Base-by-base conservation (phyloP, 1,284 basidiomycete species). In the Fomitiporia mediterranea region DNA sequence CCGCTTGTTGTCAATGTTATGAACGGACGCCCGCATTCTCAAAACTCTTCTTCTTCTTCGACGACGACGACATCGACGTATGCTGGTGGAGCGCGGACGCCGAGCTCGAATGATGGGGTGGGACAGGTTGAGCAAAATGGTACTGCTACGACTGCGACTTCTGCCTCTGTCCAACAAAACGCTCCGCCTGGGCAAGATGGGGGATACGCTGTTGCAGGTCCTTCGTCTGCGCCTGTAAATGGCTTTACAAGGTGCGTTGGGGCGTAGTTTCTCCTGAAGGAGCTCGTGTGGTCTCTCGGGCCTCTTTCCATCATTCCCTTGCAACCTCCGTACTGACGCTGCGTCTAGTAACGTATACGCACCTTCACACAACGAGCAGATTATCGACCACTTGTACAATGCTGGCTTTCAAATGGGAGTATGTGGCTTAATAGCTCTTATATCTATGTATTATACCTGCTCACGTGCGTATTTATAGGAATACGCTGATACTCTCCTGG, bases 321-420 rank as follows among this genome's bases (percentile, higher is more conserved):
- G 44, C 44, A 30, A 46, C 17, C 9, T 25, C 15, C 13, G 11
- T 21, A 4, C 32, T 50, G 2, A 35, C 28, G 8, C 21, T 39
- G 27, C 30, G 32, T 32, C 37, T 19, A 50, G 48, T 30, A 32
- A 11, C 11, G 48, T 37, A 25, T 57, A 53, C 23, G 37, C 25
- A 39, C 40, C 42, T 82, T 76, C 67, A 49, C 86, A 88, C 69
- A 82, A 86, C 60, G 82, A 86, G 65, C 79, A 83, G 62, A 85
- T 89, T 64, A 76, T 89, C 60, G 79, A 80, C 67, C 84, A 91
- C 69, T 70, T 91, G 62, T 89, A 88, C 68, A 80, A 86, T 62
- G 75, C 83, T 57, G 87, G 88, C 30, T 91, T 90, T 67, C 84
- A 88, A 67, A 82, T 83, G 56, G 86, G 88, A 63, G 88, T 90